phyloP scores from a whole-genome alignment of 1,284 basidiomycete species.

The Microbotryum lychnidis-dioicae region DNA sequence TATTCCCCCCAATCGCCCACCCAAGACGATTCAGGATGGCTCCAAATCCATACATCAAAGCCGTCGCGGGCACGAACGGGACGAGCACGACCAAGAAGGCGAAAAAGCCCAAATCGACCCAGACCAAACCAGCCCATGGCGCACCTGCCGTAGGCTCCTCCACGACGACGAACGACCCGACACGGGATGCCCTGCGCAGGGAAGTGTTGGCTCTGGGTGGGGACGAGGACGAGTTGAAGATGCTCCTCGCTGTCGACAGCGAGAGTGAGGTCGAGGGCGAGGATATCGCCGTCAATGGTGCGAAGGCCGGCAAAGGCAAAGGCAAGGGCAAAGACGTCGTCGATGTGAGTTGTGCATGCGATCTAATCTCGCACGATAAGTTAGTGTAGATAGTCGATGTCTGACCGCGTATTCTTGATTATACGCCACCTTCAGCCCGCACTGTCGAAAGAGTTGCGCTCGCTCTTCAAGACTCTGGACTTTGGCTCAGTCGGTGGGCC shows the following conservation, averaged over 20 bases:
- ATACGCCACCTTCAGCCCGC: constrained; percentile 2
- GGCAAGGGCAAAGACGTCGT: constrained; percentile 23
- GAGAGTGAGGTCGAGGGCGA: constrained; percentile 42
- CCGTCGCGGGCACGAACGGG: constrained; percentile 3
- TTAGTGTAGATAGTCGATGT: not conserved
- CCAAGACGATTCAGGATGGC: not conserved
- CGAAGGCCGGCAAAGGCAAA: constrained; percentile 26
- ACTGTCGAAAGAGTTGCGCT: constrained; percentile 44
- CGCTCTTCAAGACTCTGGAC: constrained; percentile 53
- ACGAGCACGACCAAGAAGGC: not conserved
- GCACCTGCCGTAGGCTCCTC: not conserved
- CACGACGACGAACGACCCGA: not conserved
- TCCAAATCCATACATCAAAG: constrained; percentile 25
- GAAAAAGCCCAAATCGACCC: not conserved
- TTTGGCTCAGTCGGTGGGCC: constrained; percentile 37
- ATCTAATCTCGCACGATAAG: constrained; percentile 10
- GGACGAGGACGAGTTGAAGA: constrained; percentile 48
- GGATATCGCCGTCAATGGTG: constrained; percentile 21
- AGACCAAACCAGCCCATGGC: not conserved
- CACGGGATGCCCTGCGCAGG: constrained; percentile 33
- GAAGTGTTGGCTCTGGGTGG: constrained; percentile 50
- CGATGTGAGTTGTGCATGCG: not conserved
- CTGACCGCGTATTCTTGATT: not conserved
- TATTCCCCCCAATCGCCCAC: no score
- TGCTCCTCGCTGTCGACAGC: constrained; percentile 44